Evolutionary conservation across 371 early-diverging fungal genomes (phyloP), one percentile per base, ranked within the genome.

Genomic region (Amoeboaphelidium protococcarum): DNA sequence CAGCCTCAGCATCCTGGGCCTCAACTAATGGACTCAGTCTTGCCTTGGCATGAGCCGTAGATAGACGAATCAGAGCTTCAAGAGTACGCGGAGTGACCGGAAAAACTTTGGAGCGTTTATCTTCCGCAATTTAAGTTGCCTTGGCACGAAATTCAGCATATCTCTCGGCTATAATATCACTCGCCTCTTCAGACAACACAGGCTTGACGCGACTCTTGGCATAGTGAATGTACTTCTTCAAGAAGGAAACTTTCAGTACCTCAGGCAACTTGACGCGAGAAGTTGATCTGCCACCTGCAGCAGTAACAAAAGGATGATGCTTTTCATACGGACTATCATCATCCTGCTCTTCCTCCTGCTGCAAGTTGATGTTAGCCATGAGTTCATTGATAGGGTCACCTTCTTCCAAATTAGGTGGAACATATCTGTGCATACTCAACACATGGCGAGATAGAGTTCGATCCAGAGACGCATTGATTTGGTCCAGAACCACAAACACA

Each of bases 31-130:
- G 57, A 42, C 81, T 77, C 49, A 98, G 64, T 42, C 99, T 73
- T 31, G 82, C 71, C 64, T 98, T 99, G 42, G 99, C 99, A 63
- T 94, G 87, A 3, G 99, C 97, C 10, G 98, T 94, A 2, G 95
- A 72, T 46, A 99, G 63, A 65, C 99, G 84, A 54, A 99, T 97
- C 46, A 99, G 66, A 0, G 98, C 96, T 63, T 99, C 99, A 26
- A 99, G 71, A 13, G 98, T 83, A 70, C 99, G 82, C 4, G 98
- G 84, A 3, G 99, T 99, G 42, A 98, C 72, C 16, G 98, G 96
- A 19, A 65, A 48, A 42, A 31, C 46, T 19, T 51, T 54, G 48
- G 45, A 48, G 45, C 2, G 55, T 58, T 47, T 60, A 44, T 26
- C 50, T 41, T 13, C 43, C 53, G 50, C 64, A 49, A 67, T 64